These are phyloP conservation scores for Aspergillus campestris DNA, from an alignment of 495 filamentous ascomycete genomes.

Conservation along the genomic window DNA sequence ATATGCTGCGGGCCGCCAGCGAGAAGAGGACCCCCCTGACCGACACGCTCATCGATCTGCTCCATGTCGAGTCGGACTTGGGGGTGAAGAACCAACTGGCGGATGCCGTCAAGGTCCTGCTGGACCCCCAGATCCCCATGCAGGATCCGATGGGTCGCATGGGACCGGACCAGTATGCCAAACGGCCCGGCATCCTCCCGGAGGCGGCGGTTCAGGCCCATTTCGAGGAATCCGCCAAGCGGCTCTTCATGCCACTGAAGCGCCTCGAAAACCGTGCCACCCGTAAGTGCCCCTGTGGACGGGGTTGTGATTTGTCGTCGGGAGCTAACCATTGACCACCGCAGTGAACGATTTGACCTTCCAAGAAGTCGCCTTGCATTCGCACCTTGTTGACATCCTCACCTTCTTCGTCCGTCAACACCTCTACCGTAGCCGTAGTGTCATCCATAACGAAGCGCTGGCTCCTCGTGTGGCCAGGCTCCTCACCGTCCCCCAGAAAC, in stretches of 20 bases:
- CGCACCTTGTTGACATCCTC: slow-evolving; percentile 87
- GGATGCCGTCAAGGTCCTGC: slow-evolving; percentile 87
- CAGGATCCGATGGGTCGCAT: slow-evolving; percentile 59
- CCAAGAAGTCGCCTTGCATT: slow-evolving; percentile 79
- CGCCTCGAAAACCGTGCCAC: slow-evolving; percentile 61
- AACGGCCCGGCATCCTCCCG: slow-evolving; percentile 68
- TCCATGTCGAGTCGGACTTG: slow-evolving; percentile 83
- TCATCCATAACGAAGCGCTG: slow-evolving; percentile 74
- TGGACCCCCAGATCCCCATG: slow-evolving; percentile 66
- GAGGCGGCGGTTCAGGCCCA: slow-evolving; percentile 78
- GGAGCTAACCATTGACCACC: slow-evolving; percentile 9
- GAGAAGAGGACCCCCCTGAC: slow-evolving; percentile 82
- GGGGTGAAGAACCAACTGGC: slow-evolving; percentile 95
- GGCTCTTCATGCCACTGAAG: slow-evolving; percentile 80
- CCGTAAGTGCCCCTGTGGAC: slow-evolving; percentile 35
- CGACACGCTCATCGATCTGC: slow-evolving; percentile 86
- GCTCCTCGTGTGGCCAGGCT: slow-evolving; percentile 76
- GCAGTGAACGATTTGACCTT: slow-evolving; percentile 56
- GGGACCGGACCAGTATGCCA: slow-evolving; percentile 59
- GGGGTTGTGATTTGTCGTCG: neutral
- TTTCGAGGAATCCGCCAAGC: slow-evolving; percentile 81
- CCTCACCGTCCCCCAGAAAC: slow-evolving; percentile 79
- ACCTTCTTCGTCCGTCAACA: slow-evolving; percentile 93
- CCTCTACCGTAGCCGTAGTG: slow-evolving; percentile 75
- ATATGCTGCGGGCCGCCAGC: slow-evolving; percentile 83